phyloP scores from a whole-genome alignment of 495 filamentous ascomycete genomes.

The Aspergillus avenaceus region DNA sequence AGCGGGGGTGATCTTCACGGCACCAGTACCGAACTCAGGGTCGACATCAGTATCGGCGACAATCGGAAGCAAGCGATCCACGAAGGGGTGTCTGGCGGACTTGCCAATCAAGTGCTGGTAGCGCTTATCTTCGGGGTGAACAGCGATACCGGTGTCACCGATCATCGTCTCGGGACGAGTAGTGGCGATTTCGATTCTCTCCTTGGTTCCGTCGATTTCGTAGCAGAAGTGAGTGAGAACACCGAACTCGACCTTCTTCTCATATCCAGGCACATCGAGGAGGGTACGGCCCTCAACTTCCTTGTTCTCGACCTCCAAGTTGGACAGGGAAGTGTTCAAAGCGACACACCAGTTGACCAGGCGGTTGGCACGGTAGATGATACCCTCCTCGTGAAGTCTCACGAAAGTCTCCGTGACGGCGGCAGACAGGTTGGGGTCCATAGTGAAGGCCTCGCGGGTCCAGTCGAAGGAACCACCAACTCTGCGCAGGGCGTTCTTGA shows the following conservation, averaged over 20 bases:
- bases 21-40: constrained; percentile 73
- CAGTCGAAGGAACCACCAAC: constrained; percentile 63
- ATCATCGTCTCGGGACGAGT: constrained; percentile 82
- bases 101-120: constrained; percentile 66
- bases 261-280: constrained; percentile 61
- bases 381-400: constrained; percentile 66
- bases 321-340: constrained; percentile 71
- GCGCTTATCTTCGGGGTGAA: constrained; percentile 67
- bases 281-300: constrained; percentile 64
- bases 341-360: constrained; percentile 76
- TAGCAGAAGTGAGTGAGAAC: constrained; percentile 69
- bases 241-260: constrained; percentile 69
- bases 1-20: constrained; percentile 74
- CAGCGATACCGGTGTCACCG: constrained; percentile 72
- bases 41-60: constrained; percentile 69
- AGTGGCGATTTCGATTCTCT: constrained; percentile 72
- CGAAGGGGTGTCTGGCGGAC: constrained; percentile 65
- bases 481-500: constrained; percentile 53
- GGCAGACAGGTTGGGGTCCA: constrained; percentile 60
- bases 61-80: constrained; percentile 62
- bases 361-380: constrained; percentile 71
- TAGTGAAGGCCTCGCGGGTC: constrained; percentile 69
- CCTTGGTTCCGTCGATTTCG: constrained; percentile 57
- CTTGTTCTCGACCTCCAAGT: constrained; percentile 73
- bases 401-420: constrained; percentile 73